Conservation (phyloP, 2,329 filamentous ascomycete species). For the Monilinia laxa region DNA sequence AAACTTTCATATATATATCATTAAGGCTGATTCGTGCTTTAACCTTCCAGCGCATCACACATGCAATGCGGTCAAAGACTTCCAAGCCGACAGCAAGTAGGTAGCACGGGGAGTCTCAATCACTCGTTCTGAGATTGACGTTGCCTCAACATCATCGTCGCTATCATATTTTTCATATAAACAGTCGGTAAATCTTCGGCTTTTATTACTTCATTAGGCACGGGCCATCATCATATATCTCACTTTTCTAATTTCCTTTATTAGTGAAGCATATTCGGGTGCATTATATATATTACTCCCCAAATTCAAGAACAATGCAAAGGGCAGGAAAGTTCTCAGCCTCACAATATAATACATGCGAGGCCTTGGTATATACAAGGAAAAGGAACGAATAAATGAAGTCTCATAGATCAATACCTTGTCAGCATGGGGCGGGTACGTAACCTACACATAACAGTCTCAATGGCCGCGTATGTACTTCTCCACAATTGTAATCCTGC, state of each 20-base stretch:
- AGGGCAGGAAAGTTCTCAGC: neutral
- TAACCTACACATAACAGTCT: neutral
- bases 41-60: neutral
- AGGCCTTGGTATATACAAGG: neutral
- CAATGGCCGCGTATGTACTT: slow-evolving; percentile 7
- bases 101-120: too few relatives aligned
- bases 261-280: neutral
- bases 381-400: neutral
- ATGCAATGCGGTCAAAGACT: too few relatives aligned
- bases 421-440: neutral
- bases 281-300: neutral
- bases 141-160: neutral
- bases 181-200: neutral
- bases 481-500: neutral
- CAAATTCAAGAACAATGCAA: neutral
- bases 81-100: too few relatives aligned
- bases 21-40: neutral
- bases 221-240: neutral
- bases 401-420: neutral
- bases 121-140: neutral
- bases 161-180: neutral
- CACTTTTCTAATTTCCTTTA: neutral
- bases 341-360: neutral
- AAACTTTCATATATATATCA: neutral
- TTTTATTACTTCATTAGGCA: neutral